Conservation (phyloP, 179 eudicot genomes). For the Drosera spatulata region DNA sequence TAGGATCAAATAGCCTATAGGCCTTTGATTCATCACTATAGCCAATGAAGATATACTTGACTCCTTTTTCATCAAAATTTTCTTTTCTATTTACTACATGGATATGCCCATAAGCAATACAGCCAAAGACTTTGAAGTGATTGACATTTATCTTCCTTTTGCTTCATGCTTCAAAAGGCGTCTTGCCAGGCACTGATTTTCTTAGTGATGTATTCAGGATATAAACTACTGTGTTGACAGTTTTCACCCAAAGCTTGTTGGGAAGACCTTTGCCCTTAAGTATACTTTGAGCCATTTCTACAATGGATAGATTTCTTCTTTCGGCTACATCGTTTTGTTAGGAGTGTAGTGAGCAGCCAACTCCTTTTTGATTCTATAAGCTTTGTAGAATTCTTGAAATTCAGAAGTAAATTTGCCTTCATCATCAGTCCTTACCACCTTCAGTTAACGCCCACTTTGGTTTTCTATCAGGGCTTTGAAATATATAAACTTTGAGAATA, state of each 20-base stretch:
- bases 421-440: slow-evolving; percentile 1
- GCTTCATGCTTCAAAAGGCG: slow-evolving; percentile 17
- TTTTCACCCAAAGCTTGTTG: slow-evolving; percentile 12
- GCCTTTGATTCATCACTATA: slow-evolving; percentile 15
- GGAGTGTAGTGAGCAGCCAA: slow-evolving; percentile 8
- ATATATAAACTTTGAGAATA: too few species aligned
- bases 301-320: slow-evolving; percentile 11
- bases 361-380: too few species aligned
- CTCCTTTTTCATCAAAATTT: slow-evolving; percentile 15
- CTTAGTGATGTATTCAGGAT: slow-evolving; percentile 12
- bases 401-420: slow-evolving; percentile 2
- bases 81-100: slow-evolving; percentile 2
- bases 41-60: slow-evolving; percentile 12
- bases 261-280: too few species aligned
- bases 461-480: slow-evolving; percentile 1
- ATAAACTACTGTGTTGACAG: slow-evolving; percentile 4
- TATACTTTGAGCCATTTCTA: slow-evolving; percentile 17
- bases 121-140: slow-evolving; percentile 14
- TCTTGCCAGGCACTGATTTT: slow-evolving; percentile 1
- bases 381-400: neutral
- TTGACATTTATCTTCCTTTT: slow-evolving; percentile 6
- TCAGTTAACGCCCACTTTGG: neutral
- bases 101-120: slow-evolving; percentile 11
- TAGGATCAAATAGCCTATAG: slow-evolving; percentile 7
- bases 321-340: slow-evolving; percentile 19